phyloP scores from a whole-genome alignment of 2,329 filamentous ascomycete genomes.

The Cladophialophora immunda region DNA sequence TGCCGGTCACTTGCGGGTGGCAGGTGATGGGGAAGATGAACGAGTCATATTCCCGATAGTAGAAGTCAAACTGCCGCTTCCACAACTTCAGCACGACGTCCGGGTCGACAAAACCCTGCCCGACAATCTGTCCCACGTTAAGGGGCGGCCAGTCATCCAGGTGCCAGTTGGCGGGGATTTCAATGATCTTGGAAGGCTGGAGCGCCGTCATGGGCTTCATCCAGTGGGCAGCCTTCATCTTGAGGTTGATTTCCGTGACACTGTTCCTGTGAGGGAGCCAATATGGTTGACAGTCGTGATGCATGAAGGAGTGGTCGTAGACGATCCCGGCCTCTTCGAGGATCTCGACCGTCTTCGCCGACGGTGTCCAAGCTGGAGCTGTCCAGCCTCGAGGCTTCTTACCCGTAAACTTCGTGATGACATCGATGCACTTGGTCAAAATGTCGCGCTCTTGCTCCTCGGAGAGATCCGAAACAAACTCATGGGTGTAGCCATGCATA shows the following conservation, averaged over 20 bases:
- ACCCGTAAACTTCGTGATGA: constrained; percentile 49
- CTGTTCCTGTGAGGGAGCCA: constrained; percentile 14
- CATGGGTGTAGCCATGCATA: constrained; percentile 56
- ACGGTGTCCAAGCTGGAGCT: constrained; percentile 53
- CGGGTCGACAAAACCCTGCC: constrained; percentile 43
- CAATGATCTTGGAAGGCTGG: constrained; percentile 51
- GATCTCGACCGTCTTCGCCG: constrained; percentile 49
- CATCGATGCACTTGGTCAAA: constrained; percentile 48
- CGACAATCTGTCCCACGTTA: constrained; percentile 42
- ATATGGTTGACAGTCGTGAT: constrained; percentile 50
- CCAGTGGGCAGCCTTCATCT: constrained; percentile 16
- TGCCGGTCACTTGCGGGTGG: constrained; percentile 59
- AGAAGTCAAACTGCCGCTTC: constrained; percentile 58
- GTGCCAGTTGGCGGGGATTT: constrained; percentile 58
- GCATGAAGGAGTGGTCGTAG: constrained; percentile 59
- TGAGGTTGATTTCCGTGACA: constrained; percentile 11
- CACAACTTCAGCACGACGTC: constrained; percentile 54
- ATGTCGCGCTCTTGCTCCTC: constrained; percentile 49
- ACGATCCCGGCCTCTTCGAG: constrained; percentile 53
- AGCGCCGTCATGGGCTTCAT: constrained; percentile 49
- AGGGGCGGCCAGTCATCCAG: constrained; percentile 58
- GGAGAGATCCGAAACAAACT: constrained; percentile 45
- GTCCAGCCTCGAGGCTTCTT: constrained; percentile 54
- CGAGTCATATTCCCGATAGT: constrained; percentile 55
- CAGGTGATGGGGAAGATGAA: constrained; percentile 59